These are phyloP conservation scores for Codiaeum variegatum DNA, from an alignment of 441 rosid genomes.

Conservation along the genomic window DNA sequence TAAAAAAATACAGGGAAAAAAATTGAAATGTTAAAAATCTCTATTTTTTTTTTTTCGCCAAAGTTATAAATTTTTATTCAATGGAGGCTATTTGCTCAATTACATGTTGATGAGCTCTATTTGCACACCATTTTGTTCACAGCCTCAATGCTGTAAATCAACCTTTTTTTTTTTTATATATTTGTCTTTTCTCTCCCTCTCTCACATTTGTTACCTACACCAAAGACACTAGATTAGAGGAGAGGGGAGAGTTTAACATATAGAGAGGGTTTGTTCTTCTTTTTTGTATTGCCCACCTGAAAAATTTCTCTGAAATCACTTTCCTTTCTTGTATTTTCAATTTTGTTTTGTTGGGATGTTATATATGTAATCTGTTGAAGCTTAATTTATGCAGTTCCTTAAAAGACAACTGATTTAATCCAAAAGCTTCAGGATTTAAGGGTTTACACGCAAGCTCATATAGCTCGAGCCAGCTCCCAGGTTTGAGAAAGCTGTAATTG, in stretches of 20 bases:
- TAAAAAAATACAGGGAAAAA: too few relatives aligned
- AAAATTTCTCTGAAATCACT: slow-evolving; percentile 35
- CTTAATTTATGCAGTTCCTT: slow-evolving; percentile 33
- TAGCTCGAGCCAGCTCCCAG: slow-evolving; percentile 23
- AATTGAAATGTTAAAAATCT: too few relatives aligned
- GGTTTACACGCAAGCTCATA: slow-evolving; percentile 28
- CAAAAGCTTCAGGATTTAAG: slow-evolving; percentile 29
- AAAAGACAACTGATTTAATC: slow-evolving; percentile 21
- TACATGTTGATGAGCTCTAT: slow-evolving; percentile 9
- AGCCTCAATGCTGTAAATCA: slow-evolving; percentile 20
- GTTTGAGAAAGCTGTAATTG: slow-evolving; percentile 27
- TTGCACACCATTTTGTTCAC: slow-evolving; percentile 10
- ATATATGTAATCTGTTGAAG: slow-evolving; percentile 9
- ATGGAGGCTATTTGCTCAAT: slow-evolving; percentile 19
- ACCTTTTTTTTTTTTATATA: background rate
- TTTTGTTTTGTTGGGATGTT: background rate
- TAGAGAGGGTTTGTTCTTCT: slow-evolving; percentile 38
- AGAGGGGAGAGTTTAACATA: slow-evolving; percentile 14
- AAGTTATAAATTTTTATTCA: too few relatives aligned
- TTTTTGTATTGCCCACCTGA: slow-evolving; percentile 22
- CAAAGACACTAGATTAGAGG: background rate
- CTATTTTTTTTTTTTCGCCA: too few relatives aligned
- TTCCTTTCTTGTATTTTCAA: slow-evolving; percentile 18
- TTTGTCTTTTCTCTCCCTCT: background rate
- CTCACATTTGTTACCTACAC: slow-evolving; percentile 15